phyloP scores from a whole-genome alignment of 106 monocot species.

The Platanthera guangdongensis region DNA sequence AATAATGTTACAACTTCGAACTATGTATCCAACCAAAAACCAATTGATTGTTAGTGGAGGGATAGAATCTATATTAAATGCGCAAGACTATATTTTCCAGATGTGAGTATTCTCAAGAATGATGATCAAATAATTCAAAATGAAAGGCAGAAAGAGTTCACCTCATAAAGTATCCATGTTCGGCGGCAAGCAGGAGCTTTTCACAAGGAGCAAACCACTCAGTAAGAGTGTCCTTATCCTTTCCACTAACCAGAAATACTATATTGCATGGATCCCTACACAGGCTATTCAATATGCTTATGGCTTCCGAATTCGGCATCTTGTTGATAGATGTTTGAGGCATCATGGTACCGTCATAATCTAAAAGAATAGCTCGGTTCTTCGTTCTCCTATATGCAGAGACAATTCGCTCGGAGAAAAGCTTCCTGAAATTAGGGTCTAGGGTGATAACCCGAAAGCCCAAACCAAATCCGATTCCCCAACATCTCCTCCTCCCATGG shows the following conservation, averaged over 20 bases:
- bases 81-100: no score
- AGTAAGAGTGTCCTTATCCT: conserved; percentile 21
- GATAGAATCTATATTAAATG: no score
- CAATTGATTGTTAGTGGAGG: no score
- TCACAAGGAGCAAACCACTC: conserved; percentile 33
- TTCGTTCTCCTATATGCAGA: conserved; percentile 41
- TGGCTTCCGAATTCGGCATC: conserved; percentile 25
- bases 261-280: conserved; percentile 27
- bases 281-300: conserved; percentile 34
- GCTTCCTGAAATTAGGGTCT: conserved; percentile 39
- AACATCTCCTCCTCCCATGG: conserved; percentile 33
- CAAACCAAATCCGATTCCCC: conserved; percentile 47
- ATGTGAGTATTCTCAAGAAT: no score
- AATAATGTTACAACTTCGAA: no score
- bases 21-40: no score
- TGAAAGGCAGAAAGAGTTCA: conserved; percentile 1
- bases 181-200: conserved; percentile 35
- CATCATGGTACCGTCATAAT: conserved; percentile 54
- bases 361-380: conserved; percentile 34
- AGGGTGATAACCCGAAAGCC: conserved; percentile 41
- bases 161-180: conserved; percentile 48
- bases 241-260: conserved; percentile 46
- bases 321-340: conserved; percentile 39
- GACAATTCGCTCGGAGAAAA: conserved; percentile 37
- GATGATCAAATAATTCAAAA: no score